Base-by-base conservation (phyloP, 2,329 filamentous ascomycete species). In the Cytospora schulzeri region DNA sequence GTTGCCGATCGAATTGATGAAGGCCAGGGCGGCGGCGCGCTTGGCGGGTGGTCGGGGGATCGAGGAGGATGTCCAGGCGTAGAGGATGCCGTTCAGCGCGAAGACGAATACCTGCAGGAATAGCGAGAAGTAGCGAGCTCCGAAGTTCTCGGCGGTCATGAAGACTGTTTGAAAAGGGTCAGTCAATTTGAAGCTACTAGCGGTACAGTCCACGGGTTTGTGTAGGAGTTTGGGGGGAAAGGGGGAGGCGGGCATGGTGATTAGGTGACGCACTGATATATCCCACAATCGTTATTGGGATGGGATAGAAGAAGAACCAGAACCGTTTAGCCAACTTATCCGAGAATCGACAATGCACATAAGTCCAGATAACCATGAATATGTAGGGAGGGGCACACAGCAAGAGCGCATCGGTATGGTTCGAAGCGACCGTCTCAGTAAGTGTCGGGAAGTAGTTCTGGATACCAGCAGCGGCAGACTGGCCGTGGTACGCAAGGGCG, bases 51-150 rank as follows among this genome's bases (percentile, higher is more conserved):
- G 83, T 0, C 82, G 79, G 0, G 82, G 79, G 33, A 85, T 78
- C 2, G 79, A 77, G 41, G 77, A 79, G 1, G 79, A 79, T 58
- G 85, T 82, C 83, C 60, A 65, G 26, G 63, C 63, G 66, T 76
- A 80, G 15, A 77, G 66, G 4, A 81, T 83, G 38, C 80, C 80
- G 74, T 84, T 83, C 72, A 82, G 81, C 19, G 81, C 78, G 68
- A 85, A 85, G 63, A 86, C 78, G 68, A 85, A 84, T 67, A 80
- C 79, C 76, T 85, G 81, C 48, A 85, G 73, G 76, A 85, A 85
- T 64, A 85, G 75, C 28, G 78, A 79, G 73, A 85, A 81, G 74
- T 86, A 87, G 22, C 81, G 78, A 0, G 83, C 78, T 0, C 81
- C 83, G 62, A 86, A 85, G 33, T 70, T 70, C 11, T 77, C 70